A percentile compares a stretch with the other conserved stretches of the same genome.
phyloP scores from a whole-genome alignment of 129 eudicot genomes.

The Saussurea involucrata region DNA sequence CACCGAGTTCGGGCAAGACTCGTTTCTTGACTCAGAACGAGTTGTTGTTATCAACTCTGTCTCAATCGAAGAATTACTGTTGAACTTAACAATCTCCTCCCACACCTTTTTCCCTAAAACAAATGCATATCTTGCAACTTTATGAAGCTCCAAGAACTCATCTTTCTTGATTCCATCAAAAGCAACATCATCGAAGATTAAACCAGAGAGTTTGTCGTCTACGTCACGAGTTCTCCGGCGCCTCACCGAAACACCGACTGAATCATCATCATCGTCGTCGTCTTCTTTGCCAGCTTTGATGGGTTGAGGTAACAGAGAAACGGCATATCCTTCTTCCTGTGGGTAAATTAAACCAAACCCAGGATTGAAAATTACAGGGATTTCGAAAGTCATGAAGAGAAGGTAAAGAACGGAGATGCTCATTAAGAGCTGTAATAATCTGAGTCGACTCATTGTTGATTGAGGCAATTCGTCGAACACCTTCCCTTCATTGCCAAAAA shows the following conservation, averaged over 20 bases:
- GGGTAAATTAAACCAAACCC: slow-evolving; percentile 35
- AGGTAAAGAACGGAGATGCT: slow-evolving; percentile 42
- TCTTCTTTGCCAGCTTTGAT: neutral
- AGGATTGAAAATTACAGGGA: slow-evolving; percentile 31
- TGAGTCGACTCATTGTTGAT: slow-evolving; percentile 41
- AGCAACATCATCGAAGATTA: slow-evolving; percentile 32
- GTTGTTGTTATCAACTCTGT: slow-evolving; percentile 12
- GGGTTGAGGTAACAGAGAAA: slow-evolving; percentile 14
- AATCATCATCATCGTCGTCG: neutral
- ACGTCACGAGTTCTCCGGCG: slow-evolving; percentile 18
- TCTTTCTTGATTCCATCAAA: slow-evolving; percentile 29
- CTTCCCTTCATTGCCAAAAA: neutral
- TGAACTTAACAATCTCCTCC: slow-evolving; percentile 20
- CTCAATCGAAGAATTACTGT: neutral
- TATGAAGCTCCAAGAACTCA: slow-evolving; percentile 37
- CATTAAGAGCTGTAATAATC: slow-evolving; percentile 43
- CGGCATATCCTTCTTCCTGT: slow-evolving; percentile 5
- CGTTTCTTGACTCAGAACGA: neutral
- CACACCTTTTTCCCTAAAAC: slow-evolving; percentile 36
- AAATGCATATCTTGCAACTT: slow-evolving; percentile 38
- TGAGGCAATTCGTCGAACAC: neutral
- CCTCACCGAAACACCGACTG: neutral
- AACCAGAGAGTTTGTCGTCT: slow-evolving; percentile 33
- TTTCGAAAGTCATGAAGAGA: slow-evolving; percentile 32
- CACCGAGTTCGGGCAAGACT: slow-evolving; percentile 40